phyloP scores from a whole-genome alignment of 805 yeast genomes.

The Torulaspora delbrueckii region DNA sequence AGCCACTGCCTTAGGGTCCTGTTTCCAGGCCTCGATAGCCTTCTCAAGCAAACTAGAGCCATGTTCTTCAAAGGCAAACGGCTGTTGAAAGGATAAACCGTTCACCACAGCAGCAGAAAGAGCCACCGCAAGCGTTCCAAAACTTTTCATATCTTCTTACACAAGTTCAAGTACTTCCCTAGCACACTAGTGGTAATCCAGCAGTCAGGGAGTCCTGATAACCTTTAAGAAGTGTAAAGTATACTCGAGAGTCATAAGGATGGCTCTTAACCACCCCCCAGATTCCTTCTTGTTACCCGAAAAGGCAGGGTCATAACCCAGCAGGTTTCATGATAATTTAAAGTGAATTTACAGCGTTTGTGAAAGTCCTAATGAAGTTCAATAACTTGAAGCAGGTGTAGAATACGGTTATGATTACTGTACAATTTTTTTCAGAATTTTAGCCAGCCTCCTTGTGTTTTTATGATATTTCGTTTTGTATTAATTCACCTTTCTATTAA shows the following conservation, averaged over 20 bases:
- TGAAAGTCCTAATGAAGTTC: not conserved
- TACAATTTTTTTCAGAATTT: too few species aligned
- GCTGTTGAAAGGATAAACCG: constrained; percentile 34
- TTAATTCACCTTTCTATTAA: too few species aligned
- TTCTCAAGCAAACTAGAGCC: constrained; percentile 37
- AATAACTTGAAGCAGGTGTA: not conserved
- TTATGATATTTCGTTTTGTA: too few species aligned
- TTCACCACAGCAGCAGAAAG: constrained; percentile 17
- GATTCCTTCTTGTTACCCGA: not conserved
- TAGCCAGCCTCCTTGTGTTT: too few species aligned
- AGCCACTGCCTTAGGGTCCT: constrained; percentile 36
- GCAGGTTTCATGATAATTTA: not conserved
- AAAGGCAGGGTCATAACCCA: not conserved
- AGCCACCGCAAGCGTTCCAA: constrained; percentile 12
- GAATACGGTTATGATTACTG: too few species aligned
- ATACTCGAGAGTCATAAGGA: not conserved
- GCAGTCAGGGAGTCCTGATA: not conserved
- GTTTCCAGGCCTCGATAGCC: constrained; percentile 48
- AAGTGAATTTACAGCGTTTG: not conserved
- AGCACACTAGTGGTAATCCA: not conserved
- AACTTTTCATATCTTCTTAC: constrained; percentile 1
- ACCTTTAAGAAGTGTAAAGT: not conserved
- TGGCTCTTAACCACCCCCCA: not conserved
- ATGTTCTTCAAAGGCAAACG: constrained; percentile 27
- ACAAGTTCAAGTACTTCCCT: not conserved